These are phyloP conservation scores for Aspergillus sp. DNA, from an alignment of 2,329 filamentous ascomycete species.

Conservation along the genomic window DNA sequence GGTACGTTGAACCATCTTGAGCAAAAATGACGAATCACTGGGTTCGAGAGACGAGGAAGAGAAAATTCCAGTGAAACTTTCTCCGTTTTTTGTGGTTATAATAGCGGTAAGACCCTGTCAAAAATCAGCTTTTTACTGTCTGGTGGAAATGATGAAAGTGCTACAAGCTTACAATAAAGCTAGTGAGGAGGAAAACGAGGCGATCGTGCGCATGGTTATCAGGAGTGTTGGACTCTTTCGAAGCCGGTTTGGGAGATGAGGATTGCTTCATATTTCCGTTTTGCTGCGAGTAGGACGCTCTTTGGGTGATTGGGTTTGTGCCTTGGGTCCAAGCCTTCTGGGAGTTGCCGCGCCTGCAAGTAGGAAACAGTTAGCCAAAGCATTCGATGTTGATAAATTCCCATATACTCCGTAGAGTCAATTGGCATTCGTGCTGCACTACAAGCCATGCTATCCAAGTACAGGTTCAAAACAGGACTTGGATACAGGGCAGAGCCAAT, in stretches of 20 bases:
- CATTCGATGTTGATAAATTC: too few relatives aligned
- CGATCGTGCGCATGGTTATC: conserved; percentile 59
- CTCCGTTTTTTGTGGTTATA: conserved; percentile 56
- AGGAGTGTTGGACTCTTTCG: conserved; percentile 48
- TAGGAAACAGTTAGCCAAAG: conserved; percentile 17
- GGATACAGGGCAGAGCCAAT: too few relatives aligned
- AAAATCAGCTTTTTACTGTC: conserved; percentile 12
- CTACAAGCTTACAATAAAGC: conserved; percentile 50
- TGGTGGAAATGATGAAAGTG: background rate
- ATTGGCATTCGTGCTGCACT: too few relatives aligned
- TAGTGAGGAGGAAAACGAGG: conserved; percentile 54
- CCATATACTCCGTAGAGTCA: too few relatives aligned
- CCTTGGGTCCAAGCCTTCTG: conserved; percentile 59
- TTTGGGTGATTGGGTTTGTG: conserved; percentile 58
- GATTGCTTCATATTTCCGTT: conserved; percentile 51
- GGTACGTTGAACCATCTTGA: conserved; percentile 62
- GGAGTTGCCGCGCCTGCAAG: conserved; percentile 46
- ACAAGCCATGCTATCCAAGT: too few relatives aligned
- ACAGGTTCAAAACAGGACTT: too few relatives aligned
- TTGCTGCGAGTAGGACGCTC: conserved; percentile 44
- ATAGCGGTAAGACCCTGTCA: conserved; percentile 51
- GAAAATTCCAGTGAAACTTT: conserved; percentile 58
- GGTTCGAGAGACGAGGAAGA: conserved; percentile 51
- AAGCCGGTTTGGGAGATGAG: conserved; percentile 32
- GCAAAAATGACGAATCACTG: conserved; percentile 50